Conservation (phyloP, 83 land plant species). For the Diphasiastrum complanatum region DNA sequence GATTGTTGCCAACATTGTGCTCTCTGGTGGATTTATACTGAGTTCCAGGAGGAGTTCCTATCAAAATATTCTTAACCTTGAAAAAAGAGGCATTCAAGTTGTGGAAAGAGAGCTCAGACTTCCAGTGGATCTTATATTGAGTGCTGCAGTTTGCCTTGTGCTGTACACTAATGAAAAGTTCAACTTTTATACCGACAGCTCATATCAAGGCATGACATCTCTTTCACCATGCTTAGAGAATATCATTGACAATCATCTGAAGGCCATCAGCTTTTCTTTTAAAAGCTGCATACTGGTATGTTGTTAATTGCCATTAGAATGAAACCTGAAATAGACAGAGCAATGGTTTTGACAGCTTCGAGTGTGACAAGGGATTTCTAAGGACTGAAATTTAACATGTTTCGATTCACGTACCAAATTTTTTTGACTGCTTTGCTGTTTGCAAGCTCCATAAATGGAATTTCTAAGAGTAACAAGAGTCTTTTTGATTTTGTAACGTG, state of each 20-base stretch:
- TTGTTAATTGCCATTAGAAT: no score
- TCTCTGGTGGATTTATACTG: constrained; percentile 45
- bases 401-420: no score
- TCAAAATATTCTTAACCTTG: constrained; percentile 63
- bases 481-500: no score
- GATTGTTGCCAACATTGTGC: constrained; percentile 57
- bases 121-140: constrained; percentile 80
- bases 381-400: no score
- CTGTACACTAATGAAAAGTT: constrained; percentile 54
- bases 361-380: no score
- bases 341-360: no score
- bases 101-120: constrained; percentile 75
- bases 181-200: background rate
- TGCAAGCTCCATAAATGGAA: no score
- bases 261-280: constrained; percentile 60
- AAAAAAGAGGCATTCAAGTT: constrained; percentile 66
- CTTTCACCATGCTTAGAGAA: constrained; percentile 38
- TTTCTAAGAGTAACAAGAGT: no score
- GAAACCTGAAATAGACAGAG: no score
- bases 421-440: no score
- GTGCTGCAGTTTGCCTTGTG: constrained; percentile 55
- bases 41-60: constrained; percentile 60
- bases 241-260: constrained; percentile 47
- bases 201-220: constrained; percentile 16
- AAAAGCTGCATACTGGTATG: constrained; percentile 57